Evolutionary conservation across 768 basidiomycete species (phyloP), one percentile per base, ranked within the genome.

Genomic region (Mycena albidolilacea): DNA sequence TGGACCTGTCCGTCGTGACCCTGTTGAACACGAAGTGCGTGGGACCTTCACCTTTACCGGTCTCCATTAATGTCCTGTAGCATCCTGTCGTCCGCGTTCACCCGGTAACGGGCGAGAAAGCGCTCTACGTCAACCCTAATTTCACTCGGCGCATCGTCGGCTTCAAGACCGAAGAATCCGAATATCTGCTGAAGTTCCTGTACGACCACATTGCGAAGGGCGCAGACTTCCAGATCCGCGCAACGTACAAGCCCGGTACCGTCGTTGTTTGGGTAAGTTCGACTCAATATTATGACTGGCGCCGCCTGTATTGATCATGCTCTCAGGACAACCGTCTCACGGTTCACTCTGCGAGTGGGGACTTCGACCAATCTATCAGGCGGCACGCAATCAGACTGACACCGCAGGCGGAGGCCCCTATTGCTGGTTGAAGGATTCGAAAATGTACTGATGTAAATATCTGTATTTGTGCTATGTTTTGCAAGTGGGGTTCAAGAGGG

Each of bases 31-130:
- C n/a, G 83, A 84, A 80, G 86, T 87, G 35, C 41, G 74, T 52
- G 30, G 30, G 30, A 3, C 30, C 38, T 1, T 70, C 64, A 35
- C 38, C n/a, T 66, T 35, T 41, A 43, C 65, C 19, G 23, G 19
- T 61, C 39, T 3, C 60, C 19, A 61, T 46, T 7, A 60, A 38
- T 30, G 64, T 58, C 9, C 12, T 63, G 15, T 73, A 87, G 86
- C 90, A 89, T 79, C 88, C 89, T 7, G 65, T 90, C 75, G 89
- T 91, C 70, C 87, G 90, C 69, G 81, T 84, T 15, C 90, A 91
- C 78, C 91, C 90, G 19, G 88, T 87, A 1, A 91, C 91, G 0
- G 89, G 89, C 21, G 87, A 90, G 78, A 90, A 91, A 80, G 88
- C 87, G 1, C 81, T 91, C 21, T 90, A 88, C 76, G 81, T 91